A percentile compares a stretch with the other conserved stretches of the same genome.
Evolutionary conservation across 2,329 filamentous ascomycete genomes (phyloP).

Genomic region (Aureobasidium sp.): DNA sequence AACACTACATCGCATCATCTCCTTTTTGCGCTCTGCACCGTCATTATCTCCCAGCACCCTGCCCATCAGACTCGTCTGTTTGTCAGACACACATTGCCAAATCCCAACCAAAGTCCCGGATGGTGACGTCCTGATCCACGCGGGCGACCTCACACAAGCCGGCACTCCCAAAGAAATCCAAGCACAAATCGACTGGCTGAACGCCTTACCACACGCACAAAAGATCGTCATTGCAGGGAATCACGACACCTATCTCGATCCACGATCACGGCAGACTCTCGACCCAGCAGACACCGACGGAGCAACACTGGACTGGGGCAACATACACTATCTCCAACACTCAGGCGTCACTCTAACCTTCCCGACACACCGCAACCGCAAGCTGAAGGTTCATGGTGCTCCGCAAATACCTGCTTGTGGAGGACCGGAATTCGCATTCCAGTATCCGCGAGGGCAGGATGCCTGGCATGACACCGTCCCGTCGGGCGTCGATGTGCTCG

Average conservation of each 20-base stretch:
- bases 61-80: slow-evolving; percentile 70
- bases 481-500: slow-evolving; percentile 63
- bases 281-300: slow-evolving; percentile 45
- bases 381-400: slow-evolving; percentile 68
- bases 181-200: slow-evolving; percentile 76
- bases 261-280: slow-evolving; percentile 47
- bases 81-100: slow-evolving; percentile 80
- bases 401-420: slow-evolving; percentile 73
- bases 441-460: slow-evolving; percentile 59
- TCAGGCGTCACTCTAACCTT: slow-evolving; percentile 58
- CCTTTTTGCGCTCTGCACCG: slow-evolving; percentile 58
- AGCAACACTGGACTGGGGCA: slow-evolving; percentile 54
- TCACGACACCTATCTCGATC: slow-evolving; percentile 81
- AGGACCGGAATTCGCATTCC: slow-evolving; percentile 66
- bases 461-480: slow-evolving; percentile 70
- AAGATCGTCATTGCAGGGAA: slow-evolving; percentile 84
- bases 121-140: slow-evolving; percentile 83
- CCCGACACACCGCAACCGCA: slow-evolving; percentile 42
- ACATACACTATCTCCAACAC: slow-evolving; percentile 70
- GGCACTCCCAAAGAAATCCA: slow-evolving; percentile 71
- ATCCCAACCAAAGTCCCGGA: slow-evolving; percentile 50
- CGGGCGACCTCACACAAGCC: slow-evolving; percentile 72
- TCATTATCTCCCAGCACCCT: slow-evolving; percentile 43
- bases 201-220: slow-evolving; percentile 63
- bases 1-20: slow-evolving; percentile 43